These are phyloP conservation scores for Pinus taeda DNA, from an alignment of 75 land plant genomes.

Conservation along the genomic window DNA sequence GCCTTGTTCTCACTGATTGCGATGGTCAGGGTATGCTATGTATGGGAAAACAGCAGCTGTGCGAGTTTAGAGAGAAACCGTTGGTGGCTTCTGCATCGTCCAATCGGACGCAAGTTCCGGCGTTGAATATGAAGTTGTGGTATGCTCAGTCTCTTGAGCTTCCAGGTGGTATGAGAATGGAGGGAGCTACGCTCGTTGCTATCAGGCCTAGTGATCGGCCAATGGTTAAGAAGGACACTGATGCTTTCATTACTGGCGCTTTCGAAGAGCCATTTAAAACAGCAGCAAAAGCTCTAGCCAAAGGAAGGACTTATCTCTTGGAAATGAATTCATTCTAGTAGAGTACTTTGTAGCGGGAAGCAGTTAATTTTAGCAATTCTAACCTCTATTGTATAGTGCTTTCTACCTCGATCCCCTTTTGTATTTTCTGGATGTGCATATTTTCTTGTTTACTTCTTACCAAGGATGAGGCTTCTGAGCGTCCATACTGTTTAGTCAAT, in stretches of 20 bases:
- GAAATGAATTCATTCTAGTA: slow-evolving; percentile 54
- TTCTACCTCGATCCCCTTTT: background rate
- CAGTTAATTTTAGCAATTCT: background rate
- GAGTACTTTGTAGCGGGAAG: background rate
- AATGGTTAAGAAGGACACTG: slow-evolving; percentile 14
- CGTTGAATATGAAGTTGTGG: slow-evolving; percentile 55
- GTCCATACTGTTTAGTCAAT: background rate
- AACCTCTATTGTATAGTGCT: background rate
- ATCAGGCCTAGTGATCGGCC: slow-evolving; percentile 30
- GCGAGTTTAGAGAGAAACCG: slow-evolving; percentile 37
- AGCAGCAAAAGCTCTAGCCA: slow-evolving; percentile 23
- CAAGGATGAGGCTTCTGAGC: background rate
- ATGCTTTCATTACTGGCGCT: slow-evolving; percentile 20
- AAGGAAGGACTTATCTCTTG: slow-evolving; percentile 42
- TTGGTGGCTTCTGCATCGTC: slow-evolving; percentile 22
- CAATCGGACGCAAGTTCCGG: slow-evolving; percentile 49
- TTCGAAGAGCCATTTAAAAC: slow-evolving; percentile 33
- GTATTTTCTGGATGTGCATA: background rate
- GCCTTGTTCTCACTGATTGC: slow-evolving; percentile 52
- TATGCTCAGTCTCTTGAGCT: slow-evolving; percentile 39
- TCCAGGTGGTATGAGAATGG: slow-evolving; percentile 31
- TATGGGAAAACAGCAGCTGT: slow-evolving; percentile 45
- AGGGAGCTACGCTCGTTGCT: slow-evolving; percentile 59
- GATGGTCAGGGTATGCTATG: slow-evolving; percentile 52
- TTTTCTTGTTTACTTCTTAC: background rate